Evolutionary conservation across 129 eudicot genomes (phyloP).

Genomic region (Arctium lappa): DNA sequence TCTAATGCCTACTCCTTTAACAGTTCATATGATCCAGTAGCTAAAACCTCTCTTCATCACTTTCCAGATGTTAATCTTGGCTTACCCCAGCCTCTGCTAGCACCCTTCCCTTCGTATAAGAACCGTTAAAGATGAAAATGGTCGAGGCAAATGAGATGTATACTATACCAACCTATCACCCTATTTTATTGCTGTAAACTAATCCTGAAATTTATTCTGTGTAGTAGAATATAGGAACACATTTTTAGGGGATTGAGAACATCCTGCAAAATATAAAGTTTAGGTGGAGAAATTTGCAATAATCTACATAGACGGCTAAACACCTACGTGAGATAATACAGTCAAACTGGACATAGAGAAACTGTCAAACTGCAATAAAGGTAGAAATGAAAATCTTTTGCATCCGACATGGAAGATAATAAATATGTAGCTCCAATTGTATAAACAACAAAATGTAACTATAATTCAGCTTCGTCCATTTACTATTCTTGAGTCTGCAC

Average conservation of each 20-base stretch:
- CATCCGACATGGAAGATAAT: not conserved
- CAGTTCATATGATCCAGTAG: too few species aligned
- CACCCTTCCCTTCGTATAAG: too few species aligned
- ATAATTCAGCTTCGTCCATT: not conserved
- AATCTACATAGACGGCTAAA: not conserved
- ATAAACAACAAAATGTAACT: not conserved
- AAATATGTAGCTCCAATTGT: not conserved
- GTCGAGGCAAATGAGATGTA: not conserved
- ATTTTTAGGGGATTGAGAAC: not conserved
- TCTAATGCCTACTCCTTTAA: too few species aligned
- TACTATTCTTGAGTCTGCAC: not conserved
- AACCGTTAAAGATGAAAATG: not conserved
- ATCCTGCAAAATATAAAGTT: not conserved
- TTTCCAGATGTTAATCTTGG: too few species aligned
- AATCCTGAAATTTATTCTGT: not conserved
- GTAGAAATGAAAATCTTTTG: not conserved
- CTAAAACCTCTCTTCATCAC: too few species aligned
- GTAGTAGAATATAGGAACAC: not conserved
- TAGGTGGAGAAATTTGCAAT: not conserved
- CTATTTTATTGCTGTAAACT: not conserved
- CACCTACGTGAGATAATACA: not conserved
- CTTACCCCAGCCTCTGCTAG: too few species aligned
- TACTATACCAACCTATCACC: not conserved
- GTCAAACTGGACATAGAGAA: not conserved
- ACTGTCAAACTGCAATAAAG: not conserved